Percentiles rank a stretch among this genome's conserved stretches.
Conservation (phyloP, 2,329 filamentous ascomycete species). For the Hyphodiscus sp. region DNA sequence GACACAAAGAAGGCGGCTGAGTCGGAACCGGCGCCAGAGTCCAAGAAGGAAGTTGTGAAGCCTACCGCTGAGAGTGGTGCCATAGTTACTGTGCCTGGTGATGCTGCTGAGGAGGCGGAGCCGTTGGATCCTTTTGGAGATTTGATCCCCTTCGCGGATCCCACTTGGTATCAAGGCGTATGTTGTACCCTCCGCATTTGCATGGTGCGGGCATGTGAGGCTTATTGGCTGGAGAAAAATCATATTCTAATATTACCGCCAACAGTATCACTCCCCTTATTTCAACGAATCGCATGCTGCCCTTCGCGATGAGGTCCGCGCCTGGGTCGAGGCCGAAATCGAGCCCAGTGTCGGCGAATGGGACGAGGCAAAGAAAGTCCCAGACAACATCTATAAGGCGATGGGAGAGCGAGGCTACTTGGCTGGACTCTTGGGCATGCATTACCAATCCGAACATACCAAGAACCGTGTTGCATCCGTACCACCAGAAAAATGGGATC, state of each 20-base stretch:
- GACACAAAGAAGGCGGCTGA: slow-evolving; percentile 70
- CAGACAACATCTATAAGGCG: slow-evolving; percentile 84
- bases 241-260: not conserved
- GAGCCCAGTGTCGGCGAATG: slow-evolving; percentile 91
- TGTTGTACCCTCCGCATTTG: slow-evolving; percentile 34
- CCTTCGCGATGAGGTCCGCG: slow-evolving; percentile 81
- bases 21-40: slow-evolving; percentile 39
- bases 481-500: slow-evolving; percentile 84
- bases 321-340: slow-evolving; percentile 85
- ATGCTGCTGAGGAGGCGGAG: slow-evolving; percentile 52
- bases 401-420: slow-evolving; percentile 92
- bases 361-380: slow-evolving; percentile 92
- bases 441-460: slow-evolving; percentile 72
- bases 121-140: slow-evolving; percentile 79
- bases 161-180: slow-evolving; percentile 90
- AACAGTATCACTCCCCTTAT: slow-evolving; percentile 89
- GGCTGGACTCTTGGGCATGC: slow-evolving; percentile 79
- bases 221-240: no score
- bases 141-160: slow-evolving; percentile 86
- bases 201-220: not conserved
- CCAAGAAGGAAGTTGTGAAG: slow-evolving; percentile 45
- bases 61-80: slow-evolving; percentile 50
- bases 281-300: slow-evolving; percentile 92
- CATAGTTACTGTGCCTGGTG: slow-evolving; percentile 41
- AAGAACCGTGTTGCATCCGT: slow-evolving; percentile 70